Base-by-base conservation (phyloP, 257 asterid genomes). In the Solanum corneliomulleri region DNA sequence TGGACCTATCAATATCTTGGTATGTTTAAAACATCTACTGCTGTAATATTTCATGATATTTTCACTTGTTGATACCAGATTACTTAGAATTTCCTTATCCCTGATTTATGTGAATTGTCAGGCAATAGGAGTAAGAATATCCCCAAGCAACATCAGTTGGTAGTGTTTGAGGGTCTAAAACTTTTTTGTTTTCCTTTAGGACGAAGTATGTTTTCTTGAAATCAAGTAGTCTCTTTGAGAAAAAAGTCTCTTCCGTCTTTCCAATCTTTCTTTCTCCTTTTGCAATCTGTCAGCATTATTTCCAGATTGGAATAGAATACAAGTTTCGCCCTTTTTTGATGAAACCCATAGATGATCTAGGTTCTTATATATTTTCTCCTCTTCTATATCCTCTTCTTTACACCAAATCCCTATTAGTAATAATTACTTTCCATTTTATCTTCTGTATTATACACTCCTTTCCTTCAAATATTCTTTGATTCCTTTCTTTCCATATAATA, bases 1-100 rank as follows among this genome's bases (percentile, higher is more conserved):
- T 81, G 98, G 98, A 75, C 96, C 97, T 80, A 91, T 92, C 56
- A 94, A 91, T 86, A 92, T 96, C 87, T 90, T 96, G 92, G 98
- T 96, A 92, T 52, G 91, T 29, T 66, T 33, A 70, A 52, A 87
- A 64, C 83, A 82, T 21, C 68, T 41, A 37, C 11, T 25, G 23
- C 20, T 70, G 71, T 81, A 81, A 81, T 81, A 29, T 49, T 81
- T 81, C 85, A 81, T 49, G 69, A 20, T 12, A 18, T 29, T 42
- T 68, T 77, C 8, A 2, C 75, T 77, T 39, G 86, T n/a, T 35
- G 85, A 74, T 62, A 64, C 5, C 37, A 68, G 35, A 31, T 86
- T 58, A 31, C 83, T 10, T 44, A 3, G 60, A 64, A 87, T 37
- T 82, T 31, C 68, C 8, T 82, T 35, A 20, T 49, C 66, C 69